phyloP scores from a whole-genome alignment of 345 rosid species.

The Crucihimalaya himalaica region DNA sequence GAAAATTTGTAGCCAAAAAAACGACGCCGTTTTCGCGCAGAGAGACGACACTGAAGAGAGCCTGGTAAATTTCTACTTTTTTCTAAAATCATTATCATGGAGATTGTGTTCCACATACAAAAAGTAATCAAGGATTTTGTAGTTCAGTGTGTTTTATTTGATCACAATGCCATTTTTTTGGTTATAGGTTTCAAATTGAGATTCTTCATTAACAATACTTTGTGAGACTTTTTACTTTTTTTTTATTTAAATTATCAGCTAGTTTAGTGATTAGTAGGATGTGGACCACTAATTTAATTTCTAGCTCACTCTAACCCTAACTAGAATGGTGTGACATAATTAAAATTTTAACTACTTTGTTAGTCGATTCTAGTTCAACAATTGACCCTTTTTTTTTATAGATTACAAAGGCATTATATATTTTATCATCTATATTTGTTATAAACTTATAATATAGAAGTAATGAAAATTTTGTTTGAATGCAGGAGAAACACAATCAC shows the following conservation, averaged over 20 bases:
- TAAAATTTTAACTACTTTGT: background rate
- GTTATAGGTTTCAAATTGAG: background rate
- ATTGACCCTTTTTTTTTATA: background rate
- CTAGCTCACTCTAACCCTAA: too few species aligned
- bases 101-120: background rate
- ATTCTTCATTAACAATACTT: background rate
- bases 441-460: background rate
- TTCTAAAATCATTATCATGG: background rate
- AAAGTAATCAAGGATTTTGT: too few species aligned
- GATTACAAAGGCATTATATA: background rate
- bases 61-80: background rate
- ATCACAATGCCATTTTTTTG: background rate
- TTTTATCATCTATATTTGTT: too few species aligned
- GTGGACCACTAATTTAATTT: background rate
- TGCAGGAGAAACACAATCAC: constrained; percentile 7
- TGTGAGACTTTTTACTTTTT: background rate
- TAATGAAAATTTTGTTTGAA: background rate
- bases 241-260: background rate
- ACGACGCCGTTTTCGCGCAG: background rate
- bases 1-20: background rate
- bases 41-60: background rate
- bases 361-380: background rate
- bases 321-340: too few species aligned
- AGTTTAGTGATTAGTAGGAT: background rate
- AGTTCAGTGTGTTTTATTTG: background rate